A percentile compares a stretch with the other conserved stretches of the same genome.
These are phyloP conservation scores for Penicillium sumatraense DNA, from an alignment of 2,329 filamentous ascomycete genomes.

Conservation along the genomic window DNA sequence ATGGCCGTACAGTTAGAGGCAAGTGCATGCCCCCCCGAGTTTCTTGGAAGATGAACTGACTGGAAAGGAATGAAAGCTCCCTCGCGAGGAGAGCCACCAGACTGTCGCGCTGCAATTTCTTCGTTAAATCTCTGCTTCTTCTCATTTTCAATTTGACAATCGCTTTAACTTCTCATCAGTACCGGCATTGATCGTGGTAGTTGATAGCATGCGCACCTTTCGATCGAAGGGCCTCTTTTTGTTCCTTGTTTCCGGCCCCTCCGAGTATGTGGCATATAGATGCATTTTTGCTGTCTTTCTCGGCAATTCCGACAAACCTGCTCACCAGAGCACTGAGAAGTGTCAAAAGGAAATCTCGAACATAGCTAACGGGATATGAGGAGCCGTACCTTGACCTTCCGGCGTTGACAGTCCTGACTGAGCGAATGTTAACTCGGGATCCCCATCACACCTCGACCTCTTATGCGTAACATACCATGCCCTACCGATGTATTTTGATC, in stretches of 20 bases:
- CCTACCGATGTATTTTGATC: not conserved
- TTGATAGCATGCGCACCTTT: not conserved
- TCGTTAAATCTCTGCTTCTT: too few relatives aligned
- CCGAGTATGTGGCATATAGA: not conserved
- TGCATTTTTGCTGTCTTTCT: not conserved
- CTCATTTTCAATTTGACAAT: too few relatives aligned
- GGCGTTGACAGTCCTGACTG: slow-evolving; percentile 1
- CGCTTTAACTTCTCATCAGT: too few relatives aligned
- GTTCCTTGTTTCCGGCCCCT: not conserved
- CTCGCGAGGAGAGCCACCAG: too few relatives aligned
- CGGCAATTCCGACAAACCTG: not conserved
- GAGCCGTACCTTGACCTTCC: not conserved
- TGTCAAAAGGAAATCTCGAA: not conserved
- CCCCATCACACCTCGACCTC: not conserved
- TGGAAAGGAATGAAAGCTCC: too few relatives aligned
- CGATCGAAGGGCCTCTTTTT: not conserved
- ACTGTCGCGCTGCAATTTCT: too few relatives aligned
- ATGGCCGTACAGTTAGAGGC: not conserved
- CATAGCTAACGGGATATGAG: not conserved
- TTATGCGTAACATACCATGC: slow-evolving; percentile 1
- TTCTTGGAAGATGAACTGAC: not conserved
- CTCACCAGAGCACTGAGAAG: not conserved
- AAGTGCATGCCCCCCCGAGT: not conserved
- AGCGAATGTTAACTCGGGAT: not conserved
- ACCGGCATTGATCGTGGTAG: too few relatives aligned